Base-by-base conservation (phyloP, 176 grass and related monocot species). In the Oryza rufipogon region DNA sequence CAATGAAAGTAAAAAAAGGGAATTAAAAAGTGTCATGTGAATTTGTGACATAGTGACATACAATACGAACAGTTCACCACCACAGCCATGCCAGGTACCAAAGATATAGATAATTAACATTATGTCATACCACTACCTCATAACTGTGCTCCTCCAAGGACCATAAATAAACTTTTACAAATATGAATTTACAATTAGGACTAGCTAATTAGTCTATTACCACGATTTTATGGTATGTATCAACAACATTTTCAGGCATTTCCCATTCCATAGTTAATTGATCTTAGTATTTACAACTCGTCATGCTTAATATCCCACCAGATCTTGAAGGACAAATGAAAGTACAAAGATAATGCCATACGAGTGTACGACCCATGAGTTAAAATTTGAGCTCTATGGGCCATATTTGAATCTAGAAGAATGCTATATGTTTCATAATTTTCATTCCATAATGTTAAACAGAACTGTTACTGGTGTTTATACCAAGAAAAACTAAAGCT, bases 1-100 rank as follows among this genome's bases (percentile, higher is more conserved):
- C 68, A 47, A 32, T 63, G 75, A 41, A 80, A 13, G 80, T 20
- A 66, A 33, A 34, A 83, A 83, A 58, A 74, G 2, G 11, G 25
- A 5, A 61, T 70, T 30, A 64, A 58, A 16, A 76, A 69, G 11
- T 61, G 10, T 1, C 44, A 73, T 22, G 56, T 60, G 56, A 60
- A 60, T 60, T 19, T 32, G 56, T 10, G 38, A 17, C 30, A 28
- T 32, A 32, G 30, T 32, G 30, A 32, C 68, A 75, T 74, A 73
- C 23, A 66, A 45, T 22, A 26, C 34, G 64, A 77, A 52, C 54
- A 36, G 38, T 16, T 54, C 26, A 32, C 33, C 39, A 73, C 73
- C 47, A 9, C 48, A 88, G 17, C 10, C 15, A 83, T 38, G 52
- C 13, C 64, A 14, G 5, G 36, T 48, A 48, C 7, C 1, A 5